A percentile compares a stretch with the other conserved stretches of the same genome.
Conservation (phyloP, 768 basidiomycete genomes). For the Pilatotrama ljubarskyi region DNA sequence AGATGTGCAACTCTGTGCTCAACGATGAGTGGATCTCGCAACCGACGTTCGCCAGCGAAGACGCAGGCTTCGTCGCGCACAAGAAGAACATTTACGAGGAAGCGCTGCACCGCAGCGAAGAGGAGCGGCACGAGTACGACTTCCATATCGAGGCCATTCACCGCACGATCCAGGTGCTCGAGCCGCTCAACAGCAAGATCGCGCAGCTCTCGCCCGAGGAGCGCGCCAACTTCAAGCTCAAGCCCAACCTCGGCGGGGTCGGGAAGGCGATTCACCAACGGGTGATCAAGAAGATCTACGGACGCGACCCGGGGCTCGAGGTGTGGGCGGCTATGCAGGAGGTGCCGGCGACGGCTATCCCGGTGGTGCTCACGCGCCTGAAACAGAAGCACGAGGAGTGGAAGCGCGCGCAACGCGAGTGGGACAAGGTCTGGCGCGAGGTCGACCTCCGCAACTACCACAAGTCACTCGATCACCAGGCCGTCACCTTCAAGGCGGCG, state of each 20-base stretch:
- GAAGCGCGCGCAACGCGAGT: conserved; percentile 95
- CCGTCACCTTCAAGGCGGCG: conserved; percentile 81
- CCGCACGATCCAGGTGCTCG: conserved; percentile 87
- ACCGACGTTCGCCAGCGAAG: conserved; percentile 93
- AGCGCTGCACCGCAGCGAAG: conserved; percentile 92
- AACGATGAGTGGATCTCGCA: conserved; percentile 99
- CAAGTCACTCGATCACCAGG: conserved; percentile 93
- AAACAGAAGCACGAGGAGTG: conserved; percentile 99
- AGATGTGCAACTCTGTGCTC: conserved; percentile 93
- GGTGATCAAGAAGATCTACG: conserved; percentile 97
- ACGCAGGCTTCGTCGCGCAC: conserved; percentile 85
- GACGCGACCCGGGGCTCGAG: conserved; percentile 78
- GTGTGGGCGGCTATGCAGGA: conserved; percentile 91
- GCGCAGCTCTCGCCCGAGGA: conserved; percentile 77
- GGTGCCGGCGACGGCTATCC: conserved; percentile 83
- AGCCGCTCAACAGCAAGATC: conserved; percentile 90
- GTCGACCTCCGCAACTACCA: conserved; percentile 92
- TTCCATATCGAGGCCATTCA: conserved; percentile 96
- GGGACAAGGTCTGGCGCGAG: conserved; percentile 99
- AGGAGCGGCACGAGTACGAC: conserved; percentile 98
- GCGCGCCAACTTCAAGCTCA: conserved; percentile 76
- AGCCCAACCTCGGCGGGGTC: conserved; percentile 83
- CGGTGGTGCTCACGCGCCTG: conserved; percentile 83
- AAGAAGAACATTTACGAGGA: conserved; percentile 98
- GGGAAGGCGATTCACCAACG: conserved; percentile 88